Evolutionary conservation across 345 rosid genomes (phyloP).

Genomic region (Eucalyptus erythrocorys): DNA sequence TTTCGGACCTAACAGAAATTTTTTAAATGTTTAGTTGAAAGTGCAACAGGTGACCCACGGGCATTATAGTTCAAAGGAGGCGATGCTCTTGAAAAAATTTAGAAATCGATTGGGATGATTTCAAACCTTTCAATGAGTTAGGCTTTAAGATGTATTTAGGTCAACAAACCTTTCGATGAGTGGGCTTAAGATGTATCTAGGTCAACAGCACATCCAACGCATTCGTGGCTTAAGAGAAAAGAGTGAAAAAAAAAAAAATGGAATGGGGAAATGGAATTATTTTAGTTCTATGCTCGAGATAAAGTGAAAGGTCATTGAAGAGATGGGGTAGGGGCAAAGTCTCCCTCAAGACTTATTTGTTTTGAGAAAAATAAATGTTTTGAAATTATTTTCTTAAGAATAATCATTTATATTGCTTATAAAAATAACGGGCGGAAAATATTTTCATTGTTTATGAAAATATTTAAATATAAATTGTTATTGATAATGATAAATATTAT

Average conservation of each 20-base stretch:
- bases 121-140: not conserved
- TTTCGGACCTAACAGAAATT: fast-evolving
- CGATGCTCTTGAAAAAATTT: not conserved
- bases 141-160: not conserved
- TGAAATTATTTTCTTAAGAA: not conserved
- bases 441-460: not conserved
- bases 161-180: no score
- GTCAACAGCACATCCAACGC: fast-evolving
- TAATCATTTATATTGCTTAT: fast-evolving
- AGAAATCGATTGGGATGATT: not conserved
- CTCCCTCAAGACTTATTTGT: not conserved
- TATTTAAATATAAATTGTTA: fast-evolving
- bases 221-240: not conserved
- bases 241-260: not conserved
- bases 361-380: fast-evolving
- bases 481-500: not conserved
- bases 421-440: fast-evolving
- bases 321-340: not conserved
- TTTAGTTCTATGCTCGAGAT: not conserved
- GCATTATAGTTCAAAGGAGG: not conserved
- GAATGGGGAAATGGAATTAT: not conserved
- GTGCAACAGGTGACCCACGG: not conserved
- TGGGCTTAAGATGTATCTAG: not conserved
- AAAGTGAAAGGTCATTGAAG: not conserved
- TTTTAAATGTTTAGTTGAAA: not conserved